Percentiles rank a stretch among this genome's conserved stretches.
These are phyloP conservation scores for Wickerhamomyces bisporus DNA, from an alignment of 805 yeast species.

Conservation along the genomic window DNA sequence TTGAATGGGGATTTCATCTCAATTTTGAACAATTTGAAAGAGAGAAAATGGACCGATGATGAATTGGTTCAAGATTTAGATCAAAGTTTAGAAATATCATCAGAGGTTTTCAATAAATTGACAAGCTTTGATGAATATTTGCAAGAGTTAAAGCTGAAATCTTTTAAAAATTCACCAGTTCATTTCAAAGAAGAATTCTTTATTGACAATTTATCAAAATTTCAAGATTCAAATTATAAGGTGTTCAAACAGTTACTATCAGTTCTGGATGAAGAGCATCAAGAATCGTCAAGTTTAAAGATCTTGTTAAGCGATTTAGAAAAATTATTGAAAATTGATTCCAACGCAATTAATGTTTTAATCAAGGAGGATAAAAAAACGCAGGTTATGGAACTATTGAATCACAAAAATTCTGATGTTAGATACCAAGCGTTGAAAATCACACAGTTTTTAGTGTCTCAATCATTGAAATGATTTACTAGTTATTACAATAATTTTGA, in stretches of 20 bases:
- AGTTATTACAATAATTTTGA: no score
- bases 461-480: constrained; percentile 44
- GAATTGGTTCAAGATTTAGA: constrained; percentile 75
- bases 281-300: constrained; percentile 39
- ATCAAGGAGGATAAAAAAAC: constrained; percentile 61
- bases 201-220: constrained; percentile 72
- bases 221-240: constrained; percentile 75
- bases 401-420: constrained; percentile 75
- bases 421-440: constrained; percentile 94
- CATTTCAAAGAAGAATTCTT: constrained; percentile 87
- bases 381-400: constrained; percentile 79
- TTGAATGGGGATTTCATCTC: constrained; percentile 73
- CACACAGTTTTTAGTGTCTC: constrained; percentile 89
- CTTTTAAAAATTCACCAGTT: constrained; percentile 85
- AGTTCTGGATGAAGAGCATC: constrained; percentile 37
- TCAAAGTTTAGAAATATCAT: constrained; percentile 51
- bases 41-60: constrained; percentile 92
- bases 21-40: constrained; percentile 61
- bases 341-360: constrained; percentile 54
- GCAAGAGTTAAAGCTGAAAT: constrained; percentile 75
- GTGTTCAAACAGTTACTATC: constrained; percentile 57
- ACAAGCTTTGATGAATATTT: constrained; percentile 91
- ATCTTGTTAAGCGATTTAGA: constrained; percentile 67
- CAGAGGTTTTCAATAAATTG: constrained; percentile 68
- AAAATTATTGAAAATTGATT: constrained; percentile 53